phyloP scores from a whole-genome alignment of 2,329 filamentous ascomycete species.

The Grosmannia penicillata region DNA sequence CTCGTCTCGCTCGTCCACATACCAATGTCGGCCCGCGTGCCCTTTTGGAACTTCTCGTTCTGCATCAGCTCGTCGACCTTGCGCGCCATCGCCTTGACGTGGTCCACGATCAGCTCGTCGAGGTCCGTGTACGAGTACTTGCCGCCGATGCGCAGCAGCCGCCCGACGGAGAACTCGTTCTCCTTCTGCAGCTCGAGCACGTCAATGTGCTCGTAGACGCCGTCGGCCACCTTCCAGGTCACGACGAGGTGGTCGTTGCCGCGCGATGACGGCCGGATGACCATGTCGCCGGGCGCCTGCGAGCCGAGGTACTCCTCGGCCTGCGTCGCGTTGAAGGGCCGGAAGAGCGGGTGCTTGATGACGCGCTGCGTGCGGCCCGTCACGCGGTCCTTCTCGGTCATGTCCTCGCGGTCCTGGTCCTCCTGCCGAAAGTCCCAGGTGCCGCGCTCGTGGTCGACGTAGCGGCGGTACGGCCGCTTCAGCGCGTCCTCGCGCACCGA shows the following conservation, averaged over 20 bases:
- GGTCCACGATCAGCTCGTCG: constrained; percentile 91
- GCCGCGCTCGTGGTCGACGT: constrained; percentile 56
- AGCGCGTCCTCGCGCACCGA: constrained; percentile 73
- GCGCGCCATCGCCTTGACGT: constrained; percentile 93
- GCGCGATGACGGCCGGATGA: constrained; percentile 90
- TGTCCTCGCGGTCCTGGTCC: constrained; percentile 63
- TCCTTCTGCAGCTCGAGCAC: constrained; percentile 95
- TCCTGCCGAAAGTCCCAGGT: constrained; percentile 85
- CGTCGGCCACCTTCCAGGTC: constrained; percentile 95
- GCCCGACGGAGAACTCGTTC: constrained; percentile 87
- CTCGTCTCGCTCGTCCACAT: too few species aligned
- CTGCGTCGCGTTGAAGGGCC: constrained; percentile 79
- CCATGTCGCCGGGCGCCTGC: constrained; percentile 73
- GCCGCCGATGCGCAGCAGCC: constrained; percentile 68
- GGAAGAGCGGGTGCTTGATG: constrained; percentile 95
- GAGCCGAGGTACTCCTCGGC: constrained; percentile 87
- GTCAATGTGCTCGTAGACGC: constrained; percentile 95
- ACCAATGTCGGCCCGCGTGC: constrained; percentile 72
- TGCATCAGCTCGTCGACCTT: constrained; percentile 95
- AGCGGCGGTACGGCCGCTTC: constrained; percentile 54
- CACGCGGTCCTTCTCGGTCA: constrained; percentile 73
- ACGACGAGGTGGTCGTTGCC: constrained; percentile 90
- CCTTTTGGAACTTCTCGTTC: constrained; percentile 84
- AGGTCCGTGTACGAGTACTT: constrained; percentile 91
- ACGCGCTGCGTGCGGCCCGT: constrained; percentile 82